Evolutionary conservation across 371 early-diverging fungal species (phyloP), one percentile per base, ranked within the genome.

Genomic region (Coemansia sp.): DNA sequence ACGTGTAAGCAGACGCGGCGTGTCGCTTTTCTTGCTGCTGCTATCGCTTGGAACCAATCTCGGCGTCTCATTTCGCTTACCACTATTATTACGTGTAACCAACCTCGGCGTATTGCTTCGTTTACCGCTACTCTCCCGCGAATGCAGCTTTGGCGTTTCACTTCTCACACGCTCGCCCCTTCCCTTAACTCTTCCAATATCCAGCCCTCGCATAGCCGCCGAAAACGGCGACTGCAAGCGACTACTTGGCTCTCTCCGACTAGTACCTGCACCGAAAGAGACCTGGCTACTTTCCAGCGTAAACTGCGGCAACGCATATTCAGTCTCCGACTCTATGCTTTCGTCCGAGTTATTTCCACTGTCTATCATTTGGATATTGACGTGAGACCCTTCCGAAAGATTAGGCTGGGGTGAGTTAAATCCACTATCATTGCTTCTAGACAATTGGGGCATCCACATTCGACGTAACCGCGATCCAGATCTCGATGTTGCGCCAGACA

Each of bases 361-460:
- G 24, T 57, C 67, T 4, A 71, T 52, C 29, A 69, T 29, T 31
- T 48, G 63, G 0, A 71, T 65, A 27, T 21, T 40, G 13, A 59
- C 48, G 0, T 51, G 53, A 2, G 64, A 45, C 37, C 24, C 37
- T 5, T 3, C 14, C 18, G 11, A n/a, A 24, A 18, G 18, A 5
- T 16, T 16, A 6, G 2, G 29, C 3, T 5, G 31, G 0, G 70
- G 70, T 16, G 67, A 67, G 11, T 47, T 39, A 18, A 67, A 67
- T 27, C 61, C 57, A 18, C 67, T 67, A 16, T 67, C 67, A 13
- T 47, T 24, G 8, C 26, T 47, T 18, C 26, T 27, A 13, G 40
- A 22, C 31, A 64, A 13, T 18, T 63, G 63, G 21, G 16, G 31
- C 1, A 21, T 47, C 51, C 29, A 21, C 37, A 29, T 24, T 16